phyloP scores from a whole-genome alignment of 371 early-diverging fungal genomes.

The Rhizomucor miehei region DNA sequence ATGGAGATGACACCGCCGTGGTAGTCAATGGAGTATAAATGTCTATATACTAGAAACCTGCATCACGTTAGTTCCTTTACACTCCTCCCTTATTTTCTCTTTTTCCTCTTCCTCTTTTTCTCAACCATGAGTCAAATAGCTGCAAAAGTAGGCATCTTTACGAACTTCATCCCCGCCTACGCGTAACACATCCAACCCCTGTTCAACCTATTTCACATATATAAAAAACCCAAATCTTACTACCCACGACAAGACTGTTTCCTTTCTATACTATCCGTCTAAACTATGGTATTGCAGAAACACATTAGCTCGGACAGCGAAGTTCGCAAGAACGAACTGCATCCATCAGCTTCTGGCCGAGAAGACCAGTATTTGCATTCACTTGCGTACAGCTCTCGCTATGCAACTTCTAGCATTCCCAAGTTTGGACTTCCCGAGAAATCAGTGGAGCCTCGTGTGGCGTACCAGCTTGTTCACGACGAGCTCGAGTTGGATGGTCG shows the following conservation, averaged over 20 bases:
- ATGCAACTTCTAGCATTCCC: conserved; percentile 43
- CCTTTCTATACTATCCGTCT: not conserved
- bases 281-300: conserved; percentile 3
- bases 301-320: conserved; percentile 3
- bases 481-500: conserved; percentile 63
- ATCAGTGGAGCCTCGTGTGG: conserved; percentile 42
- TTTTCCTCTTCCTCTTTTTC: too few relatives aligned
- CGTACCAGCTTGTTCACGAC: conserved; percentile 64
- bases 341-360: conserved; percentile 1
- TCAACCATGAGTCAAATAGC: too few relatives aligned
- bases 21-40: conserved; percentile 5
- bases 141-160: too few relatives aligned
- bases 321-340: not conserved
- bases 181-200: too few relatives aligned
- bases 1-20: conserved; percentile 11
- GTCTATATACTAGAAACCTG: too few relatives aligned
- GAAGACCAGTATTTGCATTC: conserved; percentile 16
- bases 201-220: too few relatives aligned
- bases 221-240: too few relatives aligned
- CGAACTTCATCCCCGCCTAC: too few relatives aligned
- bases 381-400: conserved; percentile 52
- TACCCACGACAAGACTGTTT: not conserved
- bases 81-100: too few relatives aligned
- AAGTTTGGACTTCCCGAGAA: conserved; percentile 42
- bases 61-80: too few relatives aligned